phyloP scores from a whole-genome alignment of 345 rosid species.

The Trapa incisa region DNA sequence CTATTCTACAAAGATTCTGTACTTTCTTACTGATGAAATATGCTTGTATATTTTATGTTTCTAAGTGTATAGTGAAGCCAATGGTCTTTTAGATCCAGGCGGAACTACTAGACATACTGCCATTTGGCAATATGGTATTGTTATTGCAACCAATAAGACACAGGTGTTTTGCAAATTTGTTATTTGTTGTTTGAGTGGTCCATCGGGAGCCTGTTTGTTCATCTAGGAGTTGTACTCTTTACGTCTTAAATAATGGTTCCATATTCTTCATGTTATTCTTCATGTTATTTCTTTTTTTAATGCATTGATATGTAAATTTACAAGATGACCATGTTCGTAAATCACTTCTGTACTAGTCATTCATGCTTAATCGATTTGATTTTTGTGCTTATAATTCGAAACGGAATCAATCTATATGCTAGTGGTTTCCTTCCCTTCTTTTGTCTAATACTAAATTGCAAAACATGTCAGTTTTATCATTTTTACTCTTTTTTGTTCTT shows the following conservation, averaged over 20 bases:
- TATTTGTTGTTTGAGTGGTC: no score
- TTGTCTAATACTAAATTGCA: not conserved
- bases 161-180: no score
- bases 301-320: not conserved
- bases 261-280: no score
- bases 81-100: not conserved
- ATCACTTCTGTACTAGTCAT: not conserved
- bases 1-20: not conserved
- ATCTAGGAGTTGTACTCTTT: not conserved
- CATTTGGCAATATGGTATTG: no score
- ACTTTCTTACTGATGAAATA: not conserved
- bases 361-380: not conserved
- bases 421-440: not conserved
- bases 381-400: not conserved
- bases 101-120: not conserved
- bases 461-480: not conserved
- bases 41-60: not conserved
- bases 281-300: not conserved
- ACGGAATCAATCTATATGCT: not conserved
- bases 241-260: not conserved
- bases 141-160: no score
- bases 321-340: not conserved
- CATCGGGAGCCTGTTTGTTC: not conserved
- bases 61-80: not conserved
- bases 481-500: not conserved